Evolutionary conservation across 768 basidiomycete genomes (phyloP).

Genomic region (Suillus fuscotomentosus): DNA sequence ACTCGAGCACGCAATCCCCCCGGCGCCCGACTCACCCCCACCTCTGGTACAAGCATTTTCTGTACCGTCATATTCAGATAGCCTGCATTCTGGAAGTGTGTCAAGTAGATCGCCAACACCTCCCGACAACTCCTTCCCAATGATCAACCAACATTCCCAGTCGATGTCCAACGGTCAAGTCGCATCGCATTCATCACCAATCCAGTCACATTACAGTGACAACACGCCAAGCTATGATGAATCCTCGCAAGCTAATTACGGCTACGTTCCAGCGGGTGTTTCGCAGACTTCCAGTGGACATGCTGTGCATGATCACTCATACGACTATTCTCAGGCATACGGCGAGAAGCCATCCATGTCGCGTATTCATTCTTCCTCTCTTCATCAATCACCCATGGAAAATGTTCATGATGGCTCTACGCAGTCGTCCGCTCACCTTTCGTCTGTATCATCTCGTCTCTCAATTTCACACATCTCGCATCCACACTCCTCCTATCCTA

Average conservation of each 20-base stretch:
- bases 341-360: constrained; percentile 29
- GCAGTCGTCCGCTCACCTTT: constrained; percentile 28
- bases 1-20: constrained; percentile 41
- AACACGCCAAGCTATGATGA: constrained; percentile 30
- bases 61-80: constrained; percentile 20
- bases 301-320: constrained; percentile 25
- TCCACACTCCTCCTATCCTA: constrained; percentile 44
- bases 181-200: constrained; percentile 27
- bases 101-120: constrained; percentile 47
- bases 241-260: constrained; percentile 33
- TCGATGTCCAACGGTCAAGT: constrained; percentile 36
- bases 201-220: constrained; percentile 29
- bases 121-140: constrained; percentile 41
- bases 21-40: constrained; percentile 57
- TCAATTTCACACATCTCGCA: constrained; percentile 62
- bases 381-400: constrained; percentile 28
- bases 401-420: constrained; percentile 29
- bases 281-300: constrained; percentile 22
- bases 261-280: constrained; percentile 21
- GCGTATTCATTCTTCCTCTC: constrained; percentile 27
- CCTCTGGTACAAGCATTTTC: constrained; percentile 46
- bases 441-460: constrained; percentile 48
- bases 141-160: constrained; percentile 32
- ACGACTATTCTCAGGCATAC: constrained; percentile 27
- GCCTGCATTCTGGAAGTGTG: constrained; percentile 32